These are phyloP conservation scores for Mycogone perniciosa DNA, from an alignment of 2,329 filamentous ascomycete genomes.

Conservation along the genomic window DNA sequence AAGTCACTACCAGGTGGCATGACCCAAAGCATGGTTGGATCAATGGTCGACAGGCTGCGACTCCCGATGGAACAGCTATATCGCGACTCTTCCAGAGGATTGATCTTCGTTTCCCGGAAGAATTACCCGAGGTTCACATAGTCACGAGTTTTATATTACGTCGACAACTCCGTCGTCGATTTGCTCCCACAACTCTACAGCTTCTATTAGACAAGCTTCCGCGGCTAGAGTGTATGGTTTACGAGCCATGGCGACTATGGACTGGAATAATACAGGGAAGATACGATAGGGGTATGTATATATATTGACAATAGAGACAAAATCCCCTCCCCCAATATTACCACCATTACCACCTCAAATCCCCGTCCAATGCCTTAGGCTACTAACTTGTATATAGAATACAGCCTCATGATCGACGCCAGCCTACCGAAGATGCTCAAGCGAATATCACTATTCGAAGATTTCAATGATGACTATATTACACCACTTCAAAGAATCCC, in stretches of 20 bases:
- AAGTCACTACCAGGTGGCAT: slow-evolving; percentile 7
- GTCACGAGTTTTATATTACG: slow-evolving; percentile 11
- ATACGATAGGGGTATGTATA: too few relatives aligned
- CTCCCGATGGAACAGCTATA: slow-evolving; percentile 6
- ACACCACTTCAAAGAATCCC: slow-evolving; percentile 3
- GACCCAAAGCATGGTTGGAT: slow-evolving; percentile 14
- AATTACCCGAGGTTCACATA: slow-evolving; percentile 9
- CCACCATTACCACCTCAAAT: background rate
- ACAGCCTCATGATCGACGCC: background rate
- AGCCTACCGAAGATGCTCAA: background rate
- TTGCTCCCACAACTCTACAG: slow-evolving; percentile 3
- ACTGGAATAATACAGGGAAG: background rate
- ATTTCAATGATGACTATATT: slow-evolving; percentile 10
- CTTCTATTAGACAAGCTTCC: slow-evolving; percentile 10
- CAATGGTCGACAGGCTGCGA: slow-evolving; percentile 10
- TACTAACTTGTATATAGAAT: background rate
- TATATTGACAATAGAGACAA: background rate
- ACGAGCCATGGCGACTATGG: slow-evolving; percentile 12
- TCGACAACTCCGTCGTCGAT: slow-evolving; percentile 12
- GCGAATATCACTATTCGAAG: slow-evolving; percentile 10
- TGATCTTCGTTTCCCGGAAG: slow-evolving; percentile 2
- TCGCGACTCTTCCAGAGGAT: slow-evolving; percentile 3
- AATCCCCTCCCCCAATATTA: background rate
- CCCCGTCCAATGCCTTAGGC: background rate
- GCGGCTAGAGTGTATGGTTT: slow-evolving; percentile 11